Evolutionary conservation across 257 asterid genomes (phyloP).

Genomic region (Petunia secreta): DNA sequence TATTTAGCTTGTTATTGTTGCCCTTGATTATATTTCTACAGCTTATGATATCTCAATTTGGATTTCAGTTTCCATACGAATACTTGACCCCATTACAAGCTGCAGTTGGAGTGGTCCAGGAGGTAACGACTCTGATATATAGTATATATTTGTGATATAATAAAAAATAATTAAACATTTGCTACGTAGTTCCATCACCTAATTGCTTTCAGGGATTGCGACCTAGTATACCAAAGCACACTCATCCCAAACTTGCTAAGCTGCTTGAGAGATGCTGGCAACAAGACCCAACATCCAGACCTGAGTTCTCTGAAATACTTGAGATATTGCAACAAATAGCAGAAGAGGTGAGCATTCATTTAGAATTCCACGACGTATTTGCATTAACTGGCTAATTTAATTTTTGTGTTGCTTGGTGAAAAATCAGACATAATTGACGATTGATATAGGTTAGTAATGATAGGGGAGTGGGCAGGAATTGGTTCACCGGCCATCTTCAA

Average conservation of each 20-base stretch:
- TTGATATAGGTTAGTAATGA: too few species aligned
- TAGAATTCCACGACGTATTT: too few species aligned
- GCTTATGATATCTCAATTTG: background rate
- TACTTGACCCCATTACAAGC: constrained; percentile 92
- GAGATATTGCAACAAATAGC: constrained; percentile 57
- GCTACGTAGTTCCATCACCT: background rate
- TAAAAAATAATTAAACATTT: background rate
- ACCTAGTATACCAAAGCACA: constrained; percentile 74
- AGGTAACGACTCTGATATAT: constrained; percentile 48
- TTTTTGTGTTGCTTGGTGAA: too few species aligned
- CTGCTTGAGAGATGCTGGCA: constrained; percentile 97
- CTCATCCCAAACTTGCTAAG: constrained; percentile 69
- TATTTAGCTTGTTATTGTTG: background rate
- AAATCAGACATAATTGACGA: too few species aligned
- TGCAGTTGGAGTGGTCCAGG: constrained; percentile 94
- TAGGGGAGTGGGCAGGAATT: too few species aligned
- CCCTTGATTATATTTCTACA: background rate
- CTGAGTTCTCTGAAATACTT: constrained; percentile 73
- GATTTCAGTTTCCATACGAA: constrained; percentile 78
- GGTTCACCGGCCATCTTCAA: too few species aligned
- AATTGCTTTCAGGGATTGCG: constrained; percentile 63
- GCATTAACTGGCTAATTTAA: too few species aligned
- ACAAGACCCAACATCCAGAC: constrained; percentile 75
- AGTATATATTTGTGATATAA: background rate
- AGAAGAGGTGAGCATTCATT: constrained; percentile 60